Base-by-base conservation (phyloP, 805 yeast genomes). In the Osmozyma mogii region DNA sequence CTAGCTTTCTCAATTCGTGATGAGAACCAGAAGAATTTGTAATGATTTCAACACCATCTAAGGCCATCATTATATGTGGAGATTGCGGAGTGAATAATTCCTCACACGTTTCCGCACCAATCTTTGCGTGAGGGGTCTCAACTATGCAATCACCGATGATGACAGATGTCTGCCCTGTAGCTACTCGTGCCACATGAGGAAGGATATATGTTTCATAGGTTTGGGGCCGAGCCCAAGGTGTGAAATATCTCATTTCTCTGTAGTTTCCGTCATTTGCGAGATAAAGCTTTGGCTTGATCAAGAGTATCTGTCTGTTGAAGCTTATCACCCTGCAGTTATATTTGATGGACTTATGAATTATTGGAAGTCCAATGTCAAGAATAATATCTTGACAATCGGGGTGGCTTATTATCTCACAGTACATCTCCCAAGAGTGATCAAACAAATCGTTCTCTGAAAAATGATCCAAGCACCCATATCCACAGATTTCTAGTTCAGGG, bases 71-170 rank as follows among this genome's bases (percentile, higher is more conserved):
- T 32, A 92, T 83, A 54, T 89, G 96, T 3, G 99, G 98, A 3
- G 95, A 78, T 41, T 84, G 80, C 1, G 99, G 98, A 0, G 99
- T 92, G 56, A 92, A 92, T 34, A 92, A 65, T 56, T 92, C 99
- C 54, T 92, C 99, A 55, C 99, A 92, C 0, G 99, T 94, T 56
- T 92, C 99, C 25, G 89, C 84, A n/a, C 99, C 99, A 32, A 92
- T 68, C 25, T 81, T 78, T 0, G 97, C 85, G 46, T 88, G 96
- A 35, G 75, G 51, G 1, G 96, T 82, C 30, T 81, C 74, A 25
- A 92, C 62, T 4, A 84, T 82, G 32, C 94, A 94, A 63, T 92
- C 97, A 29, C 99, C 99, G 56, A 92, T 78, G 17, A 71, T 72
- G 9, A 84, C 94, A 3, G 41, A 34, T 15, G 55, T 40, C 53